Percentiles rank a stretch among this genome's conserved stretches.
phyloP scores from a whole-genome alignment of 805 yeast genomes.

The Hanseniaspora thailandica region DNA sequence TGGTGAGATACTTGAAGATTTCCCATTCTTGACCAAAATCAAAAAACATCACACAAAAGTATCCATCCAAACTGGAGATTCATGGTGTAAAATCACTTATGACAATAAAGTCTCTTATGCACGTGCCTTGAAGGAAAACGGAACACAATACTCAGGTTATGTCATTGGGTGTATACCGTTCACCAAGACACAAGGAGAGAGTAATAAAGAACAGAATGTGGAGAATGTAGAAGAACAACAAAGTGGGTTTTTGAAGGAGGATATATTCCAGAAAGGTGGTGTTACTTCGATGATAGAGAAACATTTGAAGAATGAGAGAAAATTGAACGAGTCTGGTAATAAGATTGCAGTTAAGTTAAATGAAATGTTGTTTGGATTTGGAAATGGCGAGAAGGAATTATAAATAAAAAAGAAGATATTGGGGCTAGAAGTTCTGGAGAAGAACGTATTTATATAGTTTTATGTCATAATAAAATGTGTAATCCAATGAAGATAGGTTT shows the following conservation, averaged over 20 bases:
- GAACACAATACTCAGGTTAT: slow-evolving; percentile 54
- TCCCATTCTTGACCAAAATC: slow-evolving; percentile 31
- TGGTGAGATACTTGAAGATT: slow-evolving; percentile 70
- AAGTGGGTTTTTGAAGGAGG: background rate
- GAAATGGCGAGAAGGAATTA: background rate
- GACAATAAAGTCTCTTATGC: slow-evolving; percentile 62
- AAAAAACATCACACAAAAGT: slow-evolving; percentile 24
- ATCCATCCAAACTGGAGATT: slow-evolving; percentile 74
- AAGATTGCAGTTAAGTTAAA: slow-evolving; percentile 4
- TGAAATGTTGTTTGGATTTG: slow-evolving; percentile 11
- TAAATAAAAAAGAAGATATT: background rate
- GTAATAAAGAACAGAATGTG: background rate
- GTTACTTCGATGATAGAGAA: background rate
- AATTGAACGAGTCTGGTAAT: background rate
- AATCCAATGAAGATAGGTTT: background rate
- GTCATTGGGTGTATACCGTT: slow-evolving; percentile 61
- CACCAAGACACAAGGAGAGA: slow-evolving; percentile 32
- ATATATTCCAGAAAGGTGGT: slow-evolving; percentile 8
- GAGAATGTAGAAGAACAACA: background rate
- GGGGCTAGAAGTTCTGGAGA: background rate
- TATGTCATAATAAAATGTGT: background rate
- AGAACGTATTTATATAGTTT: background rate
- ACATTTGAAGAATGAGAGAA: background rate
- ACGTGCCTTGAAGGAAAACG: slow-evolving; percentile 78
- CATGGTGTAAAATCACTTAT: slow-evolving; percentile 87